These are phyloP conservation scores for Aureobasidium sp. DNA, from an alignment of 2,329 filamentous ascomycete species.

Conservation along the genomic window DNA sequence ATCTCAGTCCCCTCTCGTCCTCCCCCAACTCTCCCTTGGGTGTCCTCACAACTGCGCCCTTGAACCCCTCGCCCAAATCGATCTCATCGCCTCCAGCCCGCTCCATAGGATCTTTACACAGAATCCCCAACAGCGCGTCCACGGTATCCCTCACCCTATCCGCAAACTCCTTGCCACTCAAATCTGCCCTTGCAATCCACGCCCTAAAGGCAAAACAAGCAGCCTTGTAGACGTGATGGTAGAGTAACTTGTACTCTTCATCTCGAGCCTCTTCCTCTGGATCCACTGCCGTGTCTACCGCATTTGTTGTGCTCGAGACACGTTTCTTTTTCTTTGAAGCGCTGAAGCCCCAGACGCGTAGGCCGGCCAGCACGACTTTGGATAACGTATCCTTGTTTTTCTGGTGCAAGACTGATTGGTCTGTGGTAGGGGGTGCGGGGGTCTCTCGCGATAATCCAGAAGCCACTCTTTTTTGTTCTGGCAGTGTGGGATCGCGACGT, in stretches of 20 bases:
- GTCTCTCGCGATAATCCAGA: background rate
- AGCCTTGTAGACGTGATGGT: conserved; percentile 46
- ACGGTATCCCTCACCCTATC: conserved; percentile 42
- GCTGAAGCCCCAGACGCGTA: conserved; percentile 46
- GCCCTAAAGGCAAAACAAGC: conserved; percentile 42
- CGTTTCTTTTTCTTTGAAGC: conserved; percentile 23
- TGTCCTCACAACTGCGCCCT: background rate
- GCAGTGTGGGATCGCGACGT: conserved; percentile 17
- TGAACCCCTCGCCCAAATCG: background rate
- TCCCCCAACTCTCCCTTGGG: background rate
- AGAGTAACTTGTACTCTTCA: conserved; percentile 47
- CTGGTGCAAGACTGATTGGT: conserved; percentile 19
- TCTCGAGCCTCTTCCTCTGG: conserved; percentile 29
- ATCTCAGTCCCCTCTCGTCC: background rate
- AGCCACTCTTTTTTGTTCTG: background rate
- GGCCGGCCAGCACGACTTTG: conserved; percentile 46
- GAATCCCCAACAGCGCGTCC: conserved; percentile 40
- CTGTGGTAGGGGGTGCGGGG: background rate
- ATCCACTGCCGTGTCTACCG: background rate
- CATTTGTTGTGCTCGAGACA: background rate
- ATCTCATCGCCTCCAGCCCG: background rate
- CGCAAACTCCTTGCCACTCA: conserved; percentile 31
- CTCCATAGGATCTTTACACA: conserved; percentile 39
- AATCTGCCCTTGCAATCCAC: conserved; percentile 31
- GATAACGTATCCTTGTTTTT: conserved; percentile 45